phyloP scores from a whole-genome alignment of 441 rosid genomes.

The Populus hybrid region DNA sequence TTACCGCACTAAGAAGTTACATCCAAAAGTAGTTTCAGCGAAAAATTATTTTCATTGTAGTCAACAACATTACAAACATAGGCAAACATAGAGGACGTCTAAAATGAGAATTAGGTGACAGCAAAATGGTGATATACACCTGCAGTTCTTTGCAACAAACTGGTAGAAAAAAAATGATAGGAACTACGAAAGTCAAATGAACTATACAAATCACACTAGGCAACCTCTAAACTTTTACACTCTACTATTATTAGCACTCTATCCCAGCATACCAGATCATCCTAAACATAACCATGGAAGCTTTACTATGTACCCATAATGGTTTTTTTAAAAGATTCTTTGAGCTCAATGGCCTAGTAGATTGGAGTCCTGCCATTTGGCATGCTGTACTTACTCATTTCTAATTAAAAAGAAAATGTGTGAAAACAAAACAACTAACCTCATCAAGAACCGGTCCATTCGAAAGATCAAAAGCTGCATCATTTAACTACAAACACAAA shows the following conservation, averaged over 20 bases:
- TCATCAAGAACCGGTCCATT: slow-evolving; percentile 76
- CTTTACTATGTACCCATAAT: not conserved
- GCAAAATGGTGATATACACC: not conserved
- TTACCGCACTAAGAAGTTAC: slow-evolving; percentile 50
- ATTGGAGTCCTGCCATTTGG: not conserved
- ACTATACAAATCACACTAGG: not conserved
- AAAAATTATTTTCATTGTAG: not conserved
- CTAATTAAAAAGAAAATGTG: not conserved
- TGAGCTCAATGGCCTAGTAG: not conserved
- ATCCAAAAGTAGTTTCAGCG: not conserved
- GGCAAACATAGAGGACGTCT: not conserved
- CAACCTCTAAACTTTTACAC: not conserved
- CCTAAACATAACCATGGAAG: not conserved
- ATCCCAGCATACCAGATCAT: not conserved
- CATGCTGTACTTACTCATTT: not conserved
- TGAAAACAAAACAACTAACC: slow-evolving; percentile 39
- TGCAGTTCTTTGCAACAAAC: not conserved
- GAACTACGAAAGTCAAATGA: not conserved
- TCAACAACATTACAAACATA: not conserved
- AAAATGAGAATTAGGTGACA: not conserved
- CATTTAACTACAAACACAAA: slow-evolving; percentile 53
- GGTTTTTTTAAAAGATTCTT: not conserved
- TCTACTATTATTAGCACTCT: not conserved
- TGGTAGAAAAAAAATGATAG: not conserved
- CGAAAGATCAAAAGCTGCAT: slow-evolving; percentile 95